A percentile compares a stretch with the other conserved stretches of the same genome.
Evolutionary conservation across 306 rosid genomes (phyloP).

Genomic region (Prunus dulcis): DNA sequence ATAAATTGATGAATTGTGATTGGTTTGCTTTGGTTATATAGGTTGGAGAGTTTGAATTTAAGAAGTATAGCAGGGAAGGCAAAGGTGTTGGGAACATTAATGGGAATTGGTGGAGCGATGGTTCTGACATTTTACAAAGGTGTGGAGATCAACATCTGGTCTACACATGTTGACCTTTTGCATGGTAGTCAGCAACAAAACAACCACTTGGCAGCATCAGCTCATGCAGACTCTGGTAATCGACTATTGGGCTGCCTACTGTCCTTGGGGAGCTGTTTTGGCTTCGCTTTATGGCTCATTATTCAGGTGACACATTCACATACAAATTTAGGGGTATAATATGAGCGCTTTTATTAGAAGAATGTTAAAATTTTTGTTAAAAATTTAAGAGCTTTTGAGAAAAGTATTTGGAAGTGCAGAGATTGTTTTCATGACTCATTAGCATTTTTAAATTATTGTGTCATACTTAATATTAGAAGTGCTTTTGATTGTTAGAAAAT

Average conservation of each 20-base stretch:
- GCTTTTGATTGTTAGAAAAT: too few relatives aligned
- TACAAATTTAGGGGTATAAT: too few relatives aligned
- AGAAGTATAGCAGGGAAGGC: slow-evolving; percentile 49
- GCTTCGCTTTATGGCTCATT: slow-evolving; percentile 38
- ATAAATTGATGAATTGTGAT: too few relatives aligned
- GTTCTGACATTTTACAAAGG: slow-evolving; percentile 58
- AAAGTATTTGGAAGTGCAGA: too few relatives aligned
- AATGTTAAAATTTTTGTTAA: too few relatives aligned
- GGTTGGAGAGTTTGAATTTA: slow-evolving; percentile 47
- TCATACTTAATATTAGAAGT: too few relatives aligned
- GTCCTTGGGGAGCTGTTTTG: slow-evolving; percentile 24
- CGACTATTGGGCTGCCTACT: slow-evolving; percentile 31
- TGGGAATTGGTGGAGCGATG: slow-evolving; percentile 80
- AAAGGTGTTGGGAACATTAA: slow-evolving; percentile 51
- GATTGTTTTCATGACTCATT: too few relatives aligned
- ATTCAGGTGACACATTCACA: slow-evolving; percentile 32
- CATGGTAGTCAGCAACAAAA: not conserved
- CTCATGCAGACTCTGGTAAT: not conserved
- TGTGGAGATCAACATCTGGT: slow-evolving; percentile 44
- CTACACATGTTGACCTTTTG: slow-evolving; percentile 52
- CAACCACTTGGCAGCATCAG: slow-evolving; percentile 17
- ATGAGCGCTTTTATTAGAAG: too few relatives aligned
- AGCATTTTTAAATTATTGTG: too few relatives aligned
- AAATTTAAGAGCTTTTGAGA: too few relatives aligned
- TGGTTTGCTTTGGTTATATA: not conserved